phyloP scores from a whole-genome alignment of 306 rosid species.

The Vigna angularis region DNA sequence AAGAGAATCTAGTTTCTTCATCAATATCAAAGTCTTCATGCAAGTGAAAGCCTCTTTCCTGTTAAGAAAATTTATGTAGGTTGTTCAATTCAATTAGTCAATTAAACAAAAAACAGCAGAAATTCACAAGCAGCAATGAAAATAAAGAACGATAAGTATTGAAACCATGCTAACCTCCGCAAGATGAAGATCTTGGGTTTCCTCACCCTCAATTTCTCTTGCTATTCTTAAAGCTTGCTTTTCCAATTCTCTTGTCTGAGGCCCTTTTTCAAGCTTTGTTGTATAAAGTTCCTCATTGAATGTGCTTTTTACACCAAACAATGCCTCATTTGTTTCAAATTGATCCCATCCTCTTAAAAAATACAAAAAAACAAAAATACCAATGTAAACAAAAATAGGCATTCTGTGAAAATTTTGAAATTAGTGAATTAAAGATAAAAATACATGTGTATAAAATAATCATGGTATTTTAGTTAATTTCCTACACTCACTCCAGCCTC shows the following conservation, averaged over 20 bases:
- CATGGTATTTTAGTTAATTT: constrained; percentile 9
- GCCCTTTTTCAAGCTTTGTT: constrained; percentile 93
- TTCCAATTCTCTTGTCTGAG: constrained; percentile 75
- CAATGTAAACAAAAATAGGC: constrained; percentile 31
- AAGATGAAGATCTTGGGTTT: constrained; percentile 84
- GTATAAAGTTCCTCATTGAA: constrained; percentile 92
- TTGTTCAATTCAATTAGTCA: constrained; percentile 19
- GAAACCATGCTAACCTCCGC: constrained; percentile 78
- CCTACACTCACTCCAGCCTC: constrained; percentile 38
- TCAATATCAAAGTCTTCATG: constrained; percentile 72
- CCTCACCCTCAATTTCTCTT: constrained; percentile 97
- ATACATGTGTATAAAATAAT: constrained; percentile 29
- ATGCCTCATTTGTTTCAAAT: constrained; percentile 79
- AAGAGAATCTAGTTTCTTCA: constrained; percentile 94
- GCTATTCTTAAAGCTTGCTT: constrained; percentile 84
- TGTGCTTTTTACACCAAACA: constrained; percentile 95
- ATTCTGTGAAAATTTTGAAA: constrained; percentile 19
- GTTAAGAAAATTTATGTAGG: constrained; percentile 42
- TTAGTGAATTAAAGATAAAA: neutral
- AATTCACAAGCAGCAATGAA: constrained; percentile 21
- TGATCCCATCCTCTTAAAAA: constrained; percentile 89
- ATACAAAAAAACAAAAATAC: neutral
- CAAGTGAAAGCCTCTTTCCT: constrained; percentile 86
- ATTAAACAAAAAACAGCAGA: neutral
- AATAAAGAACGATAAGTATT: constrained; percentile 13